phyloP scores from a whole-genome alignment of 2,329 filamentous ascomycete genomes.

The Talaromyces funiculosus region DNA sequence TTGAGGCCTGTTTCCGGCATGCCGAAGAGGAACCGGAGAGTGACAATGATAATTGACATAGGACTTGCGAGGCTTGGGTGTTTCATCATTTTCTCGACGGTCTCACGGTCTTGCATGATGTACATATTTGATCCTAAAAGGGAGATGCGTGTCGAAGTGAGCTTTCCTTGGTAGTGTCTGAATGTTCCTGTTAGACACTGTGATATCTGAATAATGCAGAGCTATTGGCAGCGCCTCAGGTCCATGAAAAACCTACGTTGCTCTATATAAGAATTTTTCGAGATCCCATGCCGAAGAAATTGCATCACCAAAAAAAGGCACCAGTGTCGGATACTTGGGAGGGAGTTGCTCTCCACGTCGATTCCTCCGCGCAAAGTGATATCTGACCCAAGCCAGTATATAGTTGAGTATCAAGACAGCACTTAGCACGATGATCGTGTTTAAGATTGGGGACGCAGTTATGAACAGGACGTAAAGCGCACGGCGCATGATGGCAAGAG shows the following conservation, averaged over 20 bases:
- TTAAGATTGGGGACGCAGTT: not conserved
- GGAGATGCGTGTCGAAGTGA: not conserved
- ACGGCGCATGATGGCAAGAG: not conserved
- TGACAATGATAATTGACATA: constrained; percentile 1
- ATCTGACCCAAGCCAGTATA: not conserved
- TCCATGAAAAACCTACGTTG: not conserved
- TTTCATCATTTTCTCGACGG: not conserved
- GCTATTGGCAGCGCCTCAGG: too few relatives aligned
- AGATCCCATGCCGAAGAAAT: not conserved
- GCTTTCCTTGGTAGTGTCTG: not conserved
- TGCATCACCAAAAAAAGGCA: not conserved
- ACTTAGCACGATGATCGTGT: not conserved
- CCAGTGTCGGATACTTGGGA: not conserved
- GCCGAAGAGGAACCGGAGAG: not conserved
- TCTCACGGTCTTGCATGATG: not conserved
- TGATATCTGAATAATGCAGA: not conserved
- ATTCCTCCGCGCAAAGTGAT: not conserved
- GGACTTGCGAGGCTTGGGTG: not conserved
- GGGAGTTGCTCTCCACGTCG: not conserved
- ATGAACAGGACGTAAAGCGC: not conserved
- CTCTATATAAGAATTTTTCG: not conserved
- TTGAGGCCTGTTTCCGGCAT: not conserved
- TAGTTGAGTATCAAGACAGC: not conserved
- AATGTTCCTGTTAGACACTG: not conserved
- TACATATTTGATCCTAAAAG: not conserved